phyloP scores from a whole-genome alignment of 768 basidiomycete species.

The Termitomyces bulborhizus region DNA sequence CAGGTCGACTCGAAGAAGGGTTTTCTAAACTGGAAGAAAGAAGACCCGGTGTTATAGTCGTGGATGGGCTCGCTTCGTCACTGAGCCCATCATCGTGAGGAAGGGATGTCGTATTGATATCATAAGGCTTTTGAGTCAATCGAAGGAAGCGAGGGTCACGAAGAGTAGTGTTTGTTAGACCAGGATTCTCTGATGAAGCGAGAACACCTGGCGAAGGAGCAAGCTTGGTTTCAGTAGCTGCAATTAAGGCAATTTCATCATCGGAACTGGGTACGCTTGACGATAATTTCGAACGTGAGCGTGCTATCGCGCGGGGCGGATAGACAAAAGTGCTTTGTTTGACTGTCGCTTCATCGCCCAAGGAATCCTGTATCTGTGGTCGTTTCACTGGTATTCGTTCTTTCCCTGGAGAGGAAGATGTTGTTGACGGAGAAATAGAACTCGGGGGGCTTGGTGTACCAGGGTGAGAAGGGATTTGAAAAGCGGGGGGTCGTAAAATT shows the following conservation, averaged over 20 bases:
- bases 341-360: conserved; percentile 22
- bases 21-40: conserved; percentile 10
- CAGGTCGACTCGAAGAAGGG: background rate
- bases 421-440: conserved; percentile 16
- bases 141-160: conserved; percentile 3
- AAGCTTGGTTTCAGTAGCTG: background rate
- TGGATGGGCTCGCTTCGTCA: conserved; percentile 11
- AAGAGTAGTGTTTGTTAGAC: conserved; percentile 2
- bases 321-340: conserved; percentile 50
- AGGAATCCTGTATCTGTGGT: conserved; percentile 21
- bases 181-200: conserved; percentile 3
- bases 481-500: conserved; percentile 34
- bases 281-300: conserved; percentile 26
- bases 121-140: conserved; percentile 2
- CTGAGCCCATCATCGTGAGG: conserved; percentile 3
- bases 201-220: conserved; percentile 6
- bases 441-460: conserved; percentile 19
- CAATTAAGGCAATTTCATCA: conserved; percentile 15
- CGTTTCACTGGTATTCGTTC: conserved; percentile 27
- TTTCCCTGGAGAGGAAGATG: conserved; percentile 29
- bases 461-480: conserved; percentile 20
- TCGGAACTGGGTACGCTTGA: conserved; percentile 18
- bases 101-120: background rate
- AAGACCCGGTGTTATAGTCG: conserved; percentile 13
- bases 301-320: conserved; percentile 36